Evolutionary conservation across 2,329 filamentous ascomycete species (phyloP).

Genomic region (Cercospora beticola): DNA sequence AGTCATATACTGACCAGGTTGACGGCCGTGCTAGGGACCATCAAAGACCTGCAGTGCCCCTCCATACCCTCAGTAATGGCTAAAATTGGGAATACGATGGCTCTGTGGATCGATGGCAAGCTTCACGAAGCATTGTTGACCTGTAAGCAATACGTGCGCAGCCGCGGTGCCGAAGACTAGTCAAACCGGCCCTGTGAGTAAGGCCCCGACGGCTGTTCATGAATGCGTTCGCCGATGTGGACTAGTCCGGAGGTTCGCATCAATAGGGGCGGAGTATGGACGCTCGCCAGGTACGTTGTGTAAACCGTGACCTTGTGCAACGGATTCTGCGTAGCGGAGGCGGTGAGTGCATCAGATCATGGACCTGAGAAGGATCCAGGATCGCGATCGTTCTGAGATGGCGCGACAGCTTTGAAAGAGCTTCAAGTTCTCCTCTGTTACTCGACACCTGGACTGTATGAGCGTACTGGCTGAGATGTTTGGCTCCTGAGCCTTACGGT

Average conservation of each 20-base stretch:
- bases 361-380: background rate
- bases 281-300: background rate
- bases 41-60: background rate
- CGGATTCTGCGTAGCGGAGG: background rate
- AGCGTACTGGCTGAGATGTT: background rate
- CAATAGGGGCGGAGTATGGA: background rate
- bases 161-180: background rate
- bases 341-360: background rate
- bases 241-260: background rate
- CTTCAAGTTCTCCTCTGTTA: background rate
- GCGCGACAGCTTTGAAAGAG: background rate
- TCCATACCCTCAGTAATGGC: background rate
- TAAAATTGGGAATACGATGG: conserved; percentile 2
- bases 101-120: background rate
- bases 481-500: background rate
- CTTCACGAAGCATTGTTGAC: background rate
- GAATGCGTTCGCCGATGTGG: background rate
- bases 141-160: conserved; percentile 7
- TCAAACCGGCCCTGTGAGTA: background rate
- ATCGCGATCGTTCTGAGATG: background rate
- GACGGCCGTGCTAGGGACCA: background rate
- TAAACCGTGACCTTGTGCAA: background rate
- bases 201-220: background rate
- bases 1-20: background rate
- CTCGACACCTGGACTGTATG: background rate